Evolutionary conservation across 306 rosid genomes (phyloP).

Genomic region (Pyrus pyrifolia): DNA sequence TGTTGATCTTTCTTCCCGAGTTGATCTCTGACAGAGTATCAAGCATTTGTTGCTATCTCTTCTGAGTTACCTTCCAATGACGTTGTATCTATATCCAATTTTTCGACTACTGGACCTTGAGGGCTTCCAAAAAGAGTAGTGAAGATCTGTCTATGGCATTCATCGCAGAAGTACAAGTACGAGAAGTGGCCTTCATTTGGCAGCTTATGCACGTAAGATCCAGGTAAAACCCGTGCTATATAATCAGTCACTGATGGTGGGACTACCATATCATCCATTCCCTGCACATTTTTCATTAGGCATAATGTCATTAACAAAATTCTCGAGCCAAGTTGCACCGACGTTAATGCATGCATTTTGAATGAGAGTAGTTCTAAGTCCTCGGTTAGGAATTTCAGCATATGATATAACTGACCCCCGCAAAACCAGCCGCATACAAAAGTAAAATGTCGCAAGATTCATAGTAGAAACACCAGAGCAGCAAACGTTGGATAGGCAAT

Average conservation of each 20-base stretch:
- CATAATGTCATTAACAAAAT: neutral
- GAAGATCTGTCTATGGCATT: constrained; percentile 69
- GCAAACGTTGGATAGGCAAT: neutral
- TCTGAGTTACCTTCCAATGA: constrained; percentile 27
- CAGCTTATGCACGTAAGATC: constrained; percentile 62
- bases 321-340: neutral
- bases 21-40: neutral
- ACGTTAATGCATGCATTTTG: neutral
- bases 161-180: constrained; percentile 73
- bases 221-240: constrained; percentile 64
- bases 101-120: constrained; percentile 47
- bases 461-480: neutral
- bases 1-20: neutral
- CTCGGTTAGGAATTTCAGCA: neutral
- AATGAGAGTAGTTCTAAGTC: neutral
- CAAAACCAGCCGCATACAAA: neutral
- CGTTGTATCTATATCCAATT: constrained; percentile 22
- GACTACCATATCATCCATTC: constrained; percentile 70
- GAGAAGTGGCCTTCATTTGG: constrained; percentile 92
- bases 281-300: constrained; percentile 43
- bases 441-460: neutral
- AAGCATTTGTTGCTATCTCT: constrained; percentile 9
- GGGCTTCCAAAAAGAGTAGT: constrained; percentile 71
- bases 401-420: neutral
- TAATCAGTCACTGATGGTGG: constrained; percentile 73